Percentiles rank a stretch among this genome's conserved stretches.
phyloP scores from a whole-genome alignment of 306 rosid genomes.

The Trifolium fragiferum region DNA sequence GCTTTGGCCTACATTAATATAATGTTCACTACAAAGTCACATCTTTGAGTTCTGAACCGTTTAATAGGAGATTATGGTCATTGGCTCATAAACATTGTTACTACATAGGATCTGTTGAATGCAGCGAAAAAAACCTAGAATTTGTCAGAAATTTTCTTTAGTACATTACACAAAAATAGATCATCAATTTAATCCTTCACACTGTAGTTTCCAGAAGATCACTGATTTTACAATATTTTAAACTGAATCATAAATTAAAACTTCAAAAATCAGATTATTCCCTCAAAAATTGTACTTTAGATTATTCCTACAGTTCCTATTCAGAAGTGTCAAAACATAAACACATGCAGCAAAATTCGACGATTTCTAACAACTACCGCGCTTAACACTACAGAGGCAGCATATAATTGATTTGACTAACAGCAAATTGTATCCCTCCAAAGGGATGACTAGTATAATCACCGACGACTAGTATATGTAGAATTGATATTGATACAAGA shows the following conservation, averaged over 20 bases:
- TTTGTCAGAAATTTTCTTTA: no score
- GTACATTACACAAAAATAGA: no score
- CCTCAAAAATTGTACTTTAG: background rate
- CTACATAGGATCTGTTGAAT: no score
- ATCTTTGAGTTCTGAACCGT: no score
- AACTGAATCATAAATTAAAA: background rate
- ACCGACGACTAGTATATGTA: slow-evolving; percentile 42
- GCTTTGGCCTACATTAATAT: no score
- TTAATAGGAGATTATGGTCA: no score
- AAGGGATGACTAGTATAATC: slow-evolving; percentile 26
- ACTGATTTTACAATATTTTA: background rate
- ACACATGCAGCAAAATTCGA: background rate
- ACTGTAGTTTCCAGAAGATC: background rate
- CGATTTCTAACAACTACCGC: slow-evolving; percentile 20
- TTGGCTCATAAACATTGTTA: no score
- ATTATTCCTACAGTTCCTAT: background rate
- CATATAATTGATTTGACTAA: slow-evolving; percentile 26
- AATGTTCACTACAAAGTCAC: no score
- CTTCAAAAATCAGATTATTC: background rate
- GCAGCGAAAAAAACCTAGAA: no score
- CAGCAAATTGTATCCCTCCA: slow-evolving; percentile 37
- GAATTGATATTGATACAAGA: slow-evolving; percentile 45
- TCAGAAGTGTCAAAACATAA: slow-evolving; percentile 24
- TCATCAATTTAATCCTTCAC: no score
- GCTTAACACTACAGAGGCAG: background rate